Percentiles rank a stretch among this genome's conserved stretches.
Conservation (phyloP, 352 stramenopile species). For the Globisporangium emineosum region DNA sequence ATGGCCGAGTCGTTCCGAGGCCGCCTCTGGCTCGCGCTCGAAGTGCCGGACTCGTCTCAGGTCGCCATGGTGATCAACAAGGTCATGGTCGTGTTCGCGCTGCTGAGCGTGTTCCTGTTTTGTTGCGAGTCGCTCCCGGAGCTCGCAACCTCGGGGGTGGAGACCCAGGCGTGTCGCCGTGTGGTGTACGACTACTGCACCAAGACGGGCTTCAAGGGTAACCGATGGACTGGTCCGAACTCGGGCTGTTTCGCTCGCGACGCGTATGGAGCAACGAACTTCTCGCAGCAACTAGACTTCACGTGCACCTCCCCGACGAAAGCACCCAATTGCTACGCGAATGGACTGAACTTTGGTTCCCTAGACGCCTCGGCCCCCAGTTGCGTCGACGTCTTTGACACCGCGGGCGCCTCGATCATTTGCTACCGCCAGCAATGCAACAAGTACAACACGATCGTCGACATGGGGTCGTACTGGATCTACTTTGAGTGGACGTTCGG, state of each 20-base stretch:
- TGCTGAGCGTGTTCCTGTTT: conserved; percentile 70
- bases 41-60: conserved; percentile 59
- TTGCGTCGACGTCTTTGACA: conserved; percentile 37
- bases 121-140: conserved; percentile 71
- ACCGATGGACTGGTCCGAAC: conserved; percentile 19
- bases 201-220: conserved; percentile 22
- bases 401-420: conserved; percentile 27
- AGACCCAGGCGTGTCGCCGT: conserved; percentile 36
- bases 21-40: conserved; percentile 51
- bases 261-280: conserved; percentile 29
- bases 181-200: conserved; percentile 59
- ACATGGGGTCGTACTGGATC: conserved; percentile 77
- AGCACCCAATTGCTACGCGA: conserved; percentile 39
- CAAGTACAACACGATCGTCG: conserved; percentile 27
- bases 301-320: conserved; percentile 23
- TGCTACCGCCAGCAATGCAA: conserved; percentile 58
- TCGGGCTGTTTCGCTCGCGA: conserved; percentile 47
- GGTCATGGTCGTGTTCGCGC: conserved; percentile 45
- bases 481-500: conserved; percentile 75
- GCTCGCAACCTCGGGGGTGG: conserved; percentile 41
- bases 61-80: conserved; percentile 48
- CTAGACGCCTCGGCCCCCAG: conserved; percentile 18
- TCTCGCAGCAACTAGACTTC: conserved; percentile 38
- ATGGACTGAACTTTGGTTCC: conserved; percentile 55
- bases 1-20: conserved; percentile 33